Evolutionary conservation across 2,329 filamentous ascomycete genomes (phyloP), one percentile per base, ranked within the genome.

Genomic region (Westerdykella sp.): DNA sequence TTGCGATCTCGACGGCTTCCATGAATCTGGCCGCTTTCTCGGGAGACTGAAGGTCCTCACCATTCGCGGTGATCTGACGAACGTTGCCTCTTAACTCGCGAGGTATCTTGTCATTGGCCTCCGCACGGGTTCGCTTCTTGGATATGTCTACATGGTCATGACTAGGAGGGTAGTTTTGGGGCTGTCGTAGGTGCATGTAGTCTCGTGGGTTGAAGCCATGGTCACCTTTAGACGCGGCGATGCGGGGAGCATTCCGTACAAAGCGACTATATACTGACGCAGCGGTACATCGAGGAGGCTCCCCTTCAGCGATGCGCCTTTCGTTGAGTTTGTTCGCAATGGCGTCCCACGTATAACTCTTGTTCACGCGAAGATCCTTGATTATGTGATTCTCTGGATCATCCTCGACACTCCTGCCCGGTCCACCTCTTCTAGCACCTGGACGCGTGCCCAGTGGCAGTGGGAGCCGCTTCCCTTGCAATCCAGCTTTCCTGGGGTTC

Each of bases 191-290:
- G 30, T 67, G 53, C 50, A 61, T 55, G 41, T 62, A 67, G 46
- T 67, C 64, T 12, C 50, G 53, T 3, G 57, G 49, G 42, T 62
- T 47, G 43, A 68, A 66, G 1, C 55, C 60, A 4, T 50, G 46
- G 22, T 69, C 61, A n/a, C 62, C 62, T 2, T 48, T 39, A 12
- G n/a, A 18, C 34, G 46, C 48, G 2, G 61, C 62, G 23, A 63
- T 57, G 2, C 45, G 43, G 4, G 57, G 55, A 0, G 48, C 50
- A 34, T 57, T 62, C 37, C 61, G 59, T 18, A 66, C 56, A 49
- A 63, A 69, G 41, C 65, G 64, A 7, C 52, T 52, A 49, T 70
- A 70, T n/a, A 65, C 59, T 0, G 60, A 55, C 1, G 57, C 48
- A 2, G 51, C 44, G 15, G 63, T 69, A 39, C 57, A 53, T 22